Percentiles rank a stretch among this genome's conserved stretches.
Evolutionary conservation across 2,329 filamentous ascomycete genomes (phyloP).

Genomic region (Nigrograna mackinnonii): DNA sequence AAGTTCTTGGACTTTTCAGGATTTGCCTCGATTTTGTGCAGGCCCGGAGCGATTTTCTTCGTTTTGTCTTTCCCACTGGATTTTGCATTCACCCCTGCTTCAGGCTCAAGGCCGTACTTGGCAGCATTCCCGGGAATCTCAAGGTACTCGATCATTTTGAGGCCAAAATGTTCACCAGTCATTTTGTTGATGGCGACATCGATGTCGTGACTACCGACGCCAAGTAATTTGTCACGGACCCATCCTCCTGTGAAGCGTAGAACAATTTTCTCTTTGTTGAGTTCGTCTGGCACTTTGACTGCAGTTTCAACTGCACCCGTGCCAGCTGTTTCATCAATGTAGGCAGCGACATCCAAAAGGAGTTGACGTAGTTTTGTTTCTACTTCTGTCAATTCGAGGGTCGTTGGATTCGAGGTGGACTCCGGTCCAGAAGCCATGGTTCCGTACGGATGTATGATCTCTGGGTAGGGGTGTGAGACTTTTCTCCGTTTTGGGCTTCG

Average conservation of each 20-base stretch:
- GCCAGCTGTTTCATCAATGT: conserved; percentile 57
- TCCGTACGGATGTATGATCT: conserved; percentile 24
- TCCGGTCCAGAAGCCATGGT: conserved; percentile 32
- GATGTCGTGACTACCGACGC: conserved; percentile 75
- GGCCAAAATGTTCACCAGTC: conserved; percentile 78
- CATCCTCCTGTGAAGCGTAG: conserved; percentile 84
- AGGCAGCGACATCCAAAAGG: conserved; percentile 78
- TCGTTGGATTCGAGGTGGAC: conserved; percentile 14
- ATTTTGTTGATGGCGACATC: conserved; percentile 85
- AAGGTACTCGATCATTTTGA: conserved; percentile 70
- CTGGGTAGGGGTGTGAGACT: conserved; percentile 18
- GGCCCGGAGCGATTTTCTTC: conserved; percentile 66
- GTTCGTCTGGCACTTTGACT: conserved; percentile 45
- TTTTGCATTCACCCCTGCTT: conserved; percentile 42
- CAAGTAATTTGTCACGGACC: conserved; percentile 83
- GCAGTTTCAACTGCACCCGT: conserved; percentile 30
- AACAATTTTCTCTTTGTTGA: conserved; percentile 53
- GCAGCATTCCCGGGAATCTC: conserved; percentile 61
- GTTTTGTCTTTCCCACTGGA: conserved; percentile 46
- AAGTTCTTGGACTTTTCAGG: conserved; percentile 97
- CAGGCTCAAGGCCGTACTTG: conserved; percentile 59
- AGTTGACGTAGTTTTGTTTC: conserved; percentile 76
- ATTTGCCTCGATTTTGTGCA: conserved; percentile 90
- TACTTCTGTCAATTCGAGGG: conserved; percentile 66
- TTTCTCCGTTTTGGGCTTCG: conserved; percentile 36